Evolutionary conservation across 345 rosid genomes (phyloP), one percentile per base, ranked within the genome.

Genomic region (Heritiera littoralis): DNA sequence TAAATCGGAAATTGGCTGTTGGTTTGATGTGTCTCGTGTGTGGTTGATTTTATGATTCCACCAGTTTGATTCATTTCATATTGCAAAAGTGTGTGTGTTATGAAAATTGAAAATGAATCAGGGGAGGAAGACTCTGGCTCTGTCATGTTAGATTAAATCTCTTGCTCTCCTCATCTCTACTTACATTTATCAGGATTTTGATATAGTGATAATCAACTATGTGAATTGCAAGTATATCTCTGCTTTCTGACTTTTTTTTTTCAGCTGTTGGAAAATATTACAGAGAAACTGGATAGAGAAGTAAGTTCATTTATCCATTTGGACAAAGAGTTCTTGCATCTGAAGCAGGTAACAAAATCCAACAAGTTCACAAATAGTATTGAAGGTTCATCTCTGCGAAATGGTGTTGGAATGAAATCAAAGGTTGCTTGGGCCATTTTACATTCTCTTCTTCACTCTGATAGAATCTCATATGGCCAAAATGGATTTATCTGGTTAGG

Each of bases 391-490:
- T 77, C 60, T 45, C 67, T 78, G 64, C 88, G 84, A 82, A 84
- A 85, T 80, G 90, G 88, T 80, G 81, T 86, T 55, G 77, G 77
- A 78, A 78, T 78, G 87, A 84, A 93, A 77, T 88, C 87, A 72
- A 90, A 91, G 84, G 87, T 89, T 30, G 85, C 93, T 35, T 96
- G 99, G 99, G 89, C 92, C 74, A 92, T 90, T 46, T 84, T 94
- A 81, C 99, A 96, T 84, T 96, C 98, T 74, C 98, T 96, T 82
- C 93, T 96, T 83, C 99, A 94, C 82, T 96, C 98, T 48, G 94
- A 90, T 78, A 91, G 95, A 80, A 85, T 86, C 79, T 84, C 92
- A 20, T 94, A 85, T 80, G 92, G 94, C 79, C 95, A 83, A 83
- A 96, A 94, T 88, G 99, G 98, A 72, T 92, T 89, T 84, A 89